These are phyloP conservation scores for Wickerhamiella shivajii DNA, from an alignment of 805 yeast genomes.

Conservation along the genomic window DNA sequence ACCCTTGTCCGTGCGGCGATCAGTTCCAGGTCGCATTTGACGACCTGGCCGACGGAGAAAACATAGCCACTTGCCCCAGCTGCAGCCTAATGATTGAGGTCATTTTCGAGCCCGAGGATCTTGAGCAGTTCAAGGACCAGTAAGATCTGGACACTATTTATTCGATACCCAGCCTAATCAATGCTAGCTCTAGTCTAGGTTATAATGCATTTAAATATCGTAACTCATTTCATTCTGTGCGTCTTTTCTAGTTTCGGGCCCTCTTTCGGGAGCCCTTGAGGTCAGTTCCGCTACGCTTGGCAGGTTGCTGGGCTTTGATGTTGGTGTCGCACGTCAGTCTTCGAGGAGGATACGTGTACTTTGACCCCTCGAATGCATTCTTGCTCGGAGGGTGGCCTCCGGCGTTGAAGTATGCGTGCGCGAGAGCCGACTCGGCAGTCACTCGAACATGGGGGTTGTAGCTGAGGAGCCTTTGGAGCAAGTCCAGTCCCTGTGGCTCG, in stretches of 20 bases:
- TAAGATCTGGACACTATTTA: constrained; percentile 1
- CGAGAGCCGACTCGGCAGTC: constrained; percentile 62
- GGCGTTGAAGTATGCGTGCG: constrained; percentile 67
- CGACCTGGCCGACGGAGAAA: constrained; percentile 82
- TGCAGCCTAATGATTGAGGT: constrained; percentile 90
- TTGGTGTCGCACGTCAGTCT: constrained; percentile 33
- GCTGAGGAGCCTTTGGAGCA: constrained; percentile 49
- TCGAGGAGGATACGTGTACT: constrained; percentile 66
- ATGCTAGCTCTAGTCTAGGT: background rate
- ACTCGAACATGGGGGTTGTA: constrained; percentile 74
- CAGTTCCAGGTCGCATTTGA: constrained; percentile 72
- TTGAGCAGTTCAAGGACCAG: constrained; percentile 14
- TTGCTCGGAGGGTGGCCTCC: constrained; percentile 49
- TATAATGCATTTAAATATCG: constrained; percentile 7
- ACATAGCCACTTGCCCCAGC: constrained; percentile 91
- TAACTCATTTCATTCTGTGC: background rate
- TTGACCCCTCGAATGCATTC: constrained; percentile 68
- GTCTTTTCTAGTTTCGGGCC: background rate
- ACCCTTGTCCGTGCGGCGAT: constrained; percentile 98
- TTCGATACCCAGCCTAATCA: background rate
- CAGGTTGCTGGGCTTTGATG: constrained; percentile 7
- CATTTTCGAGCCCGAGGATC: constrained; percentile 52
- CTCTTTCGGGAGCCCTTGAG: constrained; percentile 5
- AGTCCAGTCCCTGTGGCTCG: constrained; percentile 49
- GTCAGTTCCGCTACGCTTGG: constrained; percentile 5